Conservation (phyloP, 352 stramenopile species). For the Peronospora destructor region DNA sequence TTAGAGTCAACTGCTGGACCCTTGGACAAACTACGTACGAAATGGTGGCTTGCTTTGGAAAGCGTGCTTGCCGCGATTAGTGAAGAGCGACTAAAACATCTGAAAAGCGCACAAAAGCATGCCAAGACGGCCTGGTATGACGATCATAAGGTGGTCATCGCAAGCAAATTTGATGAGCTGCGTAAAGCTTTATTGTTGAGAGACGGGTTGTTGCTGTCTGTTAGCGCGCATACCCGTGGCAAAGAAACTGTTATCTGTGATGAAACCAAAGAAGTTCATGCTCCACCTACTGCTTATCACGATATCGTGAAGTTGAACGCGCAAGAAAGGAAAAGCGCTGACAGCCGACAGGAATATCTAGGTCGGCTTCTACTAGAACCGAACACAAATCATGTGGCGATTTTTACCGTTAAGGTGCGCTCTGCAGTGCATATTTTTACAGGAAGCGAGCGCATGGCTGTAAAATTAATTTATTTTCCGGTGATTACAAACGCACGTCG, state of each 20-base stretch:
- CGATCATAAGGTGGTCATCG: constrained; percentile 4
- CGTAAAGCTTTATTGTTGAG: not conserved
- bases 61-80: constrained; percentile 7
- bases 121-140: constrained; percentile 4
- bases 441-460: constrained; percentile 14
- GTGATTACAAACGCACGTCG: not conserved
- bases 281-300: constrained; percentile 2
- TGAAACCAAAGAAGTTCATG: not conserved
- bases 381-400: constrained; percentile 14
- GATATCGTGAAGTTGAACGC: constrained; percentile 22
- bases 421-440: constrained; percentile 21
- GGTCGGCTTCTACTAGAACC: constrained; percentile 6
- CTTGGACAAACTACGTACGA: constrained; percentile 14
- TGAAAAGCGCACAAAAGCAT: constrained; percentile 7
- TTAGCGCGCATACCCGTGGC: constrained; percentile 2
- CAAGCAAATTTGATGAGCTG: constrained; percentile 7
- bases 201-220: constrained; percentile 8
- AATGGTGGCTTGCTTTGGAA: constrained; percentile 31
- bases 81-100: constrained; percentile 1
- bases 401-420: constrained; percentile 28
- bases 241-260: not conserved
- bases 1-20: constrained; percentile 7
- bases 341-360: constrained; percentile 4
- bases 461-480: constrained; percentile 17
- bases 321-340: not conserved